A percentile compares a stretch with the other conserved stretches of the same genome.
These are phyloP conservation scores for Mesostigma viride DNA, from an alignment of 139 green algal genomes.

Conservation along the genomic window DNA sequence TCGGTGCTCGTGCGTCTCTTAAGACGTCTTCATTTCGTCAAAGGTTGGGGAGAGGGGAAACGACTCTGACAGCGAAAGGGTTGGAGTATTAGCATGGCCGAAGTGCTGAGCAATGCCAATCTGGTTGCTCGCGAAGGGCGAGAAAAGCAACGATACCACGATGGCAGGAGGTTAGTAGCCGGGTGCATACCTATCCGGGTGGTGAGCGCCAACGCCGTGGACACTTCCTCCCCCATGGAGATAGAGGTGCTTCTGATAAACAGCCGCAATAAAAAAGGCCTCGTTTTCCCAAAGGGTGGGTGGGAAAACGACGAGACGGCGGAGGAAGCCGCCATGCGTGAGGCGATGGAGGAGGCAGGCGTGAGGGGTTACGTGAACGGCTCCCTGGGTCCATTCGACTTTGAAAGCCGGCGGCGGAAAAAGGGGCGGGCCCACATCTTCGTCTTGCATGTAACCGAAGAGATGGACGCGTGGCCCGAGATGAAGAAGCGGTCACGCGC, in stretches of 20 bases:
- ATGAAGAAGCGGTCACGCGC: slow-evolving; percentile 41
- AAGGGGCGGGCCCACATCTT: slow-evolving; percentile 66
- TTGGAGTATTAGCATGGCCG: too few relatives aligned
- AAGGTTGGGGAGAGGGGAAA: too few relatives aligned
- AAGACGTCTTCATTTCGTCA: too few relatives aligned
- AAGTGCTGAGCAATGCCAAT: too few relatives aligned
- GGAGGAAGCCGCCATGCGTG: slow-evolving; percentile 59
- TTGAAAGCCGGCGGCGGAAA: slow-evolving; percentile 42
- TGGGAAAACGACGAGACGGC: slow-evolving; percentile 86
- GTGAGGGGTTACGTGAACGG: slow-evolving; percentile 52
- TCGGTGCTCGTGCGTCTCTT: too few relatives aligned
- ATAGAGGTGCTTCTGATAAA: background rate
- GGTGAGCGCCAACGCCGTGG: background rate
- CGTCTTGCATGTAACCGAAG: slow-evolving; percentile 66
- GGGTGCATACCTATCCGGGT: background rate
- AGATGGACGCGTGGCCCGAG: slow-evolving; percentile 75
- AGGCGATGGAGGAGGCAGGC: slow-evolving; percentile 87
- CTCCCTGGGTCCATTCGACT: slow-evolving; percentile 57
- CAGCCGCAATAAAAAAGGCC: background rate
- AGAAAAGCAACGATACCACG: background rate
- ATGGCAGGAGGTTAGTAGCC: background rate
- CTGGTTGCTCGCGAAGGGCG: background rate
- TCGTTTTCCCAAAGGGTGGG: slow-evolving; percentile 44
- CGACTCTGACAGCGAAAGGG: too few relatives aligned
- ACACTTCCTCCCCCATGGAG: background rate